Conservation (phyloP, 805 yeast genomes). For the Candida maltosa region DNA sequence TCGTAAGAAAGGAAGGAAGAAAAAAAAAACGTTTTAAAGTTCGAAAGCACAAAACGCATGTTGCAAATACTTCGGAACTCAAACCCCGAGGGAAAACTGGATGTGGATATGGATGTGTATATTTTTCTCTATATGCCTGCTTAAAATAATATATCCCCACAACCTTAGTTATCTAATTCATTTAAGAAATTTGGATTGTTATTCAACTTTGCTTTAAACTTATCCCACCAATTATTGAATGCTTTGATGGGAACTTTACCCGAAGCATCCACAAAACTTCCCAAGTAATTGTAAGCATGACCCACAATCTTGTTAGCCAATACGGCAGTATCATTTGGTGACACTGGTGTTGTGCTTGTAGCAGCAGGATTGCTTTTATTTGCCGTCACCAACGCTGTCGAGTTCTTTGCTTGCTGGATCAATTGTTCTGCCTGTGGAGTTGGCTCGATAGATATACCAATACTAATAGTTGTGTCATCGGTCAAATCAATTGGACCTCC, state of each 20-base stretch:
- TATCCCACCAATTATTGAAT: slow-evolving; percentile 95
- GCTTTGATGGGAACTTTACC: slow-evolving; percentile 86
- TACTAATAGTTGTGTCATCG: slow-evolving; percentile 32
- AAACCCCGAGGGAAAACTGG: no score
- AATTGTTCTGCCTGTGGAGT: slow-evolving; percentile 59
- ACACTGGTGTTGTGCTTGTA: slow-evolving; percentile 9
- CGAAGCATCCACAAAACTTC: slow-evolving; percentile 77
- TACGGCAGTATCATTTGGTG: slow-evolving; percentile 38
- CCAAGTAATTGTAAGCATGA: slow-evolving; percentile 86
- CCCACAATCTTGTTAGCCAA: slow-evolving; percentile 86
- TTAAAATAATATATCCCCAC: no score
- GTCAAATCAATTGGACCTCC: slow-evolving; percentile 22
- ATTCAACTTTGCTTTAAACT: slow-evolving; percentile 69
- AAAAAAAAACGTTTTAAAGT: no score
- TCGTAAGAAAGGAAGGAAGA: no score
- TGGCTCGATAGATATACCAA: slow-evolving; percentile 93
- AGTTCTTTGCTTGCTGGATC: slow-evolving; percentile 40
- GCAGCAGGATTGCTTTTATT: slow-evolving; percentile 7
- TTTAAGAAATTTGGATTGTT: slow-evolving; percentile 84
- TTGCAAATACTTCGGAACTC: no score
- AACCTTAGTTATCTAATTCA: slow-evolving; percentile 18
- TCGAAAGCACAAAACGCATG: no score
- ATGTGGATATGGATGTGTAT: no score
- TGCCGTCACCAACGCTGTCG: slow-evolving; percentile 19
- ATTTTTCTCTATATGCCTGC: no score